Evolutionary conservation across 257 asterid genomes (phyloP), one percentile per base, ranked within the genome.

Genomic region (Jasminum sambac): DNA sequence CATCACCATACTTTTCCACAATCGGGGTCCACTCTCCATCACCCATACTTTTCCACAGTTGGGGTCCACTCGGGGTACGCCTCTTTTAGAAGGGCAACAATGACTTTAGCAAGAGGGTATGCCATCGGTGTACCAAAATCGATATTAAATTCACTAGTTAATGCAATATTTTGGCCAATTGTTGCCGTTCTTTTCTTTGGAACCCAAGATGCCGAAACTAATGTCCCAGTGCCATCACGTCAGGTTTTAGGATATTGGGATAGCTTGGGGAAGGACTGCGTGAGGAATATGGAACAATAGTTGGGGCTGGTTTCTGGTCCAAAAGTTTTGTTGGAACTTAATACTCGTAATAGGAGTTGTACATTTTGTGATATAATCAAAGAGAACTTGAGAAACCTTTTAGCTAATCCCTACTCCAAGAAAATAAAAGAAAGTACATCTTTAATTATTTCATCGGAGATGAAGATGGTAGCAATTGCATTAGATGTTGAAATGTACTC

Each of bases 261-360:
- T 70, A 71, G 71, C 84, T 78, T 5, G 77, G 76, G 0, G 88
- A 72, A 0, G 88, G 88, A 8, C 88, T 85, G 23, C 88, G 64
- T 1, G 88, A 81, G 11, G 85, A 75, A 72, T 81, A 83, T 5
- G 71, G 37, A 4, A 85, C 52, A 83, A 85, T 0, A 59, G 1
- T n/a, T n/a, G 83, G 88, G 1, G 84, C 83, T 0, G 80, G 74
- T 26, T 72, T 67, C n/a, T 0, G 67, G 12, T 14, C 82, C 83
- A 5, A 80, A 36, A 1, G 64, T 3, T 83, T 19, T 80, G 72
- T 58, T 77, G 83, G 73, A 80, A 83, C 25, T 41, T 48, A 24
- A 83, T 83, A 58, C 70, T 80, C 0, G 80, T 83, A 9, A 30
- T 14, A 9, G 83, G 81, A 10, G 62, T 66, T 4, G 6, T 0